phyloP scores from a whole-genome alignment of 805 yeast genomes.

The Yamadazyma olivae region DNA sequence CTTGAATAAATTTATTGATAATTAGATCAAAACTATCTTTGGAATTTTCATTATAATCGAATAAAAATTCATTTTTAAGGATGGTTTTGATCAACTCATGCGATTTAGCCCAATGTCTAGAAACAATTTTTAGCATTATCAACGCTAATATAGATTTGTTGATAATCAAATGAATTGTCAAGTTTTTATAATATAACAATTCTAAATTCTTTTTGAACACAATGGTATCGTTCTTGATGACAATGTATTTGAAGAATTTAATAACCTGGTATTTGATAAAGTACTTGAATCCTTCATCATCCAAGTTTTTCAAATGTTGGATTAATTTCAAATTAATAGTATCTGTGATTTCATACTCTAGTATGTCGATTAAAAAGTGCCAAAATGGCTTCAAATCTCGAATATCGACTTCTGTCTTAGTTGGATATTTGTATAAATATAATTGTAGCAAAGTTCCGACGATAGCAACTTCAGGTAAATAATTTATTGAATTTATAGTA shows the following conservation, averaged over 20 bases:
- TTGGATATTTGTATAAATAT: conserved; percentile 20
- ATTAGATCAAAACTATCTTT: conserved; percentile 26
- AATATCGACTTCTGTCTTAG: conserved; percentile 16
- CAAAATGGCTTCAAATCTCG: conserved; percentile 27
- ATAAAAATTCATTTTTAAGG: conserved; percentile 40
- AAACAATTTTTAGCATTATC: conserved; percentile 12
- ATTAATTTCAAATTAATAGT: conserved; percentile 22
- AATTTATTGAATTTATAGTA: conserved; percentile 49
- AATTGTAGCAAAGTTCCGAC: conserved; percentile 42
- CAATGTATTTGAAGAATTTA: conserved; percentile 25
- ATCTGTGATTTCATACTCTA: conserved; percentile 19
- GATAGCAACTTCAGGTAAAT: conserved; percentile 51
- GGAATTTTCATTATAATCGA: conserved; percentile 36
- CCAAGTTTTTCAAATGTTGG: conserved; percentile 13
- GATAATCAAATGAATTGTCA: conserved; percentile 52
- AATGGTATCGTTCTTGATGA: conserved; percentile 21
- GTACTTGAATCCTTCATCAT: conserved; percentile 19
- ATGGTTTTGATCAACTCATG: conserved; percentile 35
- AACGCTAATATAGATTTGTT: conserved; percentile 48
- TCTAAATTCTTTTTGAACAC: conserved; percentile 49
- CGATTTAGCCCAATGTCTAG: conserved; percentile 18
- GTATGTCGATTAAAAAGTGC: conserved; percentile 19
- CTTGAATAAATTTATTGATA: conserved; percentile 19
- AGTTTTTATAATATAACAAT: conserved; percentile 56
- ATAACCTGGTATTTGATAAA: conserved; percentile 12